Evolutionary conservation across 768 basidiomycete species (phyloP).

Genomic region (Kockovaella imperatae): DNA sequence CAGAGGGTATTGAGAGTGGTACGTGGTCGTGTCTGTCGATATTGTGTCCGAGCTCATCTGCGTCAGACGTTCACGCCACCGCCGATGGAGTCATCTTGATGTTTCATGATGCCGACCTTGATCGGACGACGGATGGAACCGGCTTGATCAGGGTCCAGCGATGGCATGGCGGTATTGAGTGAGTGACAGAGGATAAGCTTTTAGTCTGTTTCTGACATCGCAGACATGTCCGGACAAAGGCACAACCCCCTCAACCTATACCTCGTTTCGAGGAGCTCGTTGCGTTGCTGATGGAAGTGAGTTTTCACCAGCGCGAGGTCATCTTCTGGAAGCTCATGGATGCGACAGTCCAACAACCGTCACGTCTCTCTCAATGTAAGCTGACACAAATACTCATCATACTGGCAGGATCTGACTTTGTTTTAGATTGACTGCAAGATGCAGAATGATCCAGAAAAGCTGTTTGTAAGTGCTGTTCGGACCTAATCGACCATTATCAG

Average conservation of each 20-base stretch:
- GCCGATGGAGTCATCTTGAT: constrained; percentile 43
- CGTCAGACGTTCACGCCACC: constrained; percentile 38
- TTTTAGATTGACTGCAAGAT: constrained; percentile 45
- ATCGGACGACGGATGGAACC: constrained; percentile 44
- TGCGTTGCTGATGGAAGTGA: constrained; percentile 43
- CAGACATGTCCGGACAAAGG: constrained; percentile 43
- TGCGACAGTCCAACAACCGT: constrained; percentile 35
- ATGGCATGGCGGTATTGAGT: constrained; percentile 44
- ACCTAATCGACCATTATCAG: neutral
- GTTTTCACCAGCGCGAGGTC: neutral
- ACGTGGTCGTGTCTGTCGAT: constrained; percentile 3
- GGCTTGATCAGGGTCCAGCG: constrained; percentile 40
- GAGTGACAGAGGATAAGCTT: constrained; percentile 2
- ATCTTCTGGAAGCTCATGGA: constrained; percentile 9
- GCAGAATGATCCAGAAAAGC: constrained; percentile 39
- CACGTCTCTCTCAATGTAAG: constrained; percentile 44
- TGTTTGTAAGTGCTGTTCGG: constrained; percentile 30
- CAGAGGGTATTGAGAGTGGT: constrained; percentile 43
- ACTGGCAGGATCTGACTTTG: neutral
- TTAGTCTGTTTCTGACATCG: neutral
- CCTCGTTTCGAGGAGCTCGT: constrained; percentile 43
- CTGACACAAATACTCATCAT: neutral
- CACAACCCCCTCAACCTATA: constrained; percentile 45
- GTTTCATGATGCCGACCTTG: constrained; percentile 45
- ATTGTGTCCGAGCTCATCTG: constrained; percentile 1